Conservation (phyloP, 495 filamentous ascomycete species). For the Lindgomyces ingoldianus region DNA sequence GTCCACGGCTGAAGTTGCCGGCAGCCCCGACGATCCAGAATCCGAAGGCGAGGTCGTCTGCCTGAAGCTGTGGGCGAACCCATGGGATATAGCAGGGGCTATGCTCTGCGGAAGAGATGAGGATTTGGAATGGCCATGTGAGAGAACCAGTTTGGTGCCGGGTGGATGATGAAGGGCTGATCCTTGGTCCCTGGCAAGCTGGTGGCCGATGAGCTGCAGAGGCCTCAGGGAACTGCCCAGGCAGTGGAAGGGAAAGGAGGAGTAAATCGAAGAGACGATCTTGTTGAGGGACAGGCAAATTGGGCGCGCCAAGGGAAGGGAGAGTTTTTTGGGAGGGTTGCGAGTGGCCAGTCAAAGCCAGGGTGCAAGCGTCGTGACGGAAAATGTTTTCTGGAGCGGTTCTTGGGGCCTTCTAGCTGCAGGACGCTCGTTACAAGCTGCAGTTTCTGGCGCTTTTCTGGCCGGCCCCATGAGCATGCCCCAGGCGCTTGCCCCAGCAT, state of each 20-base stretch:
- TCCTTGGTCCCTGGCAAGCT: not conserved
- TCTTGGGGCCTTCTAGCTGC: slow-evolving; percentile 22
- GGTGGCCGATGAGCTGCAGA: not conserved
- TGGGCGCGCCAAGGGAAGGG: not conserved
- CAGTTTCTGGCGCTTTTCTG: not conserved
- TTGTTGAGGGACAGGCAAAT: not conserved
- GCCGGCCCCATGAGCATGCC: too few relatives aligned
- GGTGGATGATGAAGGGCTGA: not conserved
- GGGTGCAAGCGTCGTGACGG: not conserved
- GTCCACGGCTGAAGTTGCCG: not conserved
- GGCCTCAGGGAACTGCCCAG: not conserved
- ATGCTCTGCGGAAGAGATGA: not conserved
- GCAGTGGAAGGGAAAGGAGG: not conserved
- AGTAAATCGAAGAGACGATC: not conserved
- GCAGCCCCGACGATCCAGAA: not conserved
- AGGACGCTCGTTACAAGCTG: not conserved
- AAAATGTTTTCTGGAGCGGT: not conserved
- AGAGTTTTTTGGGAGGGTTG: not conserved
- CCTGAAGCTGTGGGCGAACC: not conserved
- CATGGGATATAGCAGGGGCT: not conserved
- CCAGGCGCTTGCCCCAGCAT: not conserved
- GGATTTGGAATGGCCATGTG: not conserved
- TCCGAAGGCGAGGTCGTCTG: not conserved
- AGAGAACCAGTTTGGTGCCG: too few relatives aligned
- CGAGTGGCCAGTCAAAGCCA: not conserved